Conservation (phyloP, 306 rosid species). For the Prosopis cineraria region DNA sequence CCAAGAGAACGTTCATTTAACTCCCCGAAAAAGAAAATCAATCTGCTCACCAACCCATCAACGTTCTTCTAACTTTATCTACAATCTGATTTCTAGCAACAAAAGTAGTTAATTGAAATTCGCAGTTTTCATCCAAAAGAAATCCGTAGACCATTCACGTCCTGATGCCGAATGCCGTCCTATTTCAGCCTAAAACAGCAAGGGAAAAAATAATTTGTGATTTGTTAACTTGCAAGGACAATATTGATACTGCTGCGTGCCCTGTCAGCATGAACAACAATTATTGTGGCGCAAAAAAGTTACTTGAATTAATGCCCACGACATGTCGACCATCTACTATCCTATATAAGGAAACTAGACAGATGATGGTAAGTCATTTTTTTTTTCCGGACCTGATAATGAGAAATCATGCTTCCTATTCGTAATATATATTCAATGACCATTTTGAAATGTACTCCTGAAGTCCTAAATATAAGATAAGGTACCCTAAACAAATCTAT, state of each 20-base stretch:
- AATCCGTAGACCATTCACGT: conserved; percentile 83
- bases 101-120: conserved; percentile 43
- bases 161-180: conserved; percentile 68
- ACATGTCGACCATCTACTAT: neutral
- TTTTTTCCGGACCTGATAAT: too few species aligned
- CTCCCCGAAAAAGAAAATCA: neutral
- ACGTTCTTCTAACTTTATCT: conserved; percentile 70
- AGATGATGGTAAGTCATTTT: too few species aligned
- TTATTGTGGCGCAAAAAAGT: neutral
- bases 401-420: neutral
- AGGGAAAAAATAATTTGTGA: neutral
- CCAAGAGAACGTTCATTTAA: neutral
- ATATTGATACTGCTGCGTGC: neutral
- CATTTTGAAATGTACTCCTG: conserved; percentile 18
- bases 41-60: conserved; percentile 71
- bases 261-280: conserved; percentile 1
- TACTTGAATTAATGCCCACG: neutral
- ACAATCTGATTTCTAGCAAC: conserved; percentile 68
- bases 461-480: too few species aligned
- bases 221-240: neutral
- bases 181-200: conserved; percentile 67
- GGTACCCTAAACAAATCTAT: too few species aligned
- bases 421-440: neutral
- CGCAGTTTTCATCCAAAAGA: conserved; percentile 72
- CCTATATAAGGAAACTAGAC: neutral